A percentile compares a stretch with the other conserved stretches of the same genome.
phyloP scores from a whole-genome alignment of 129 eudicot species.

The Solidago caesia region DNA sequence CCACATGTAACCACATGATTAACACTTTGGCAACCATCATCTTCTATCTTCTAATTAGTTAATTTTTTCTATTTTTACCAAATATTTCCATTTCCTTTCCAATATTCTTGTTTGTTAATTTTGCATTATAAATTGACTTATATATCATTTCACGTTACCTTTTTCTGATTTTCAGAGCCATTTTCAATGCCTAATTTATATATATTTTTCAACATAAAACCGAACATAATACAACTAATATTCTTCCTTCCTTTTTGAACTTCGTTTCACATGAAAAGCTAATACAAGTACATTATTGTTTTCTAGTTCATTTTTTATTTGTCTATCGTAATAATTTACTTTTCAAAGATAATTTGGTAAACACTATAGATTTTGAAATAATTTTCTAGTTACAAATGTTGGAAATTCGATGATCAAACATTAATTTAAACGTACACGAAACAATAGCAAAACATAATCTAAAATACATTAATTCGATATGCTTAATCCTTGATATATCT shows the following conservation, averaged over 20 bases:
- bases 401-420: too few species aligned
- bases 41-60: conserved; percentile 16
- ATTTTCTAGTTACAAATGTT: too few species aligned
- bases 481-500: too few species aligned
- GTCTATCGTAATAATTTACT: neutral
- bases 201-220: neutral
- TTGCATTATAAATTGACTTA: conserved; percentile 16
- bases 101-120: conserved; percentile 13
- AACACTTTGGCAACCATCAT: conserved; percentile 44
- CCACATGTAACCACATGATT: conserved; percentile 64
- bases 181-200: neutral
- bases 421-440: too few species aligned
- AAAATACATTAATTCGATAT: too few species aligned
- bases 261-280: neutral
- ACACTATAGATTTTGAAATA: too few species aligned
- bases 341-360: neutral
- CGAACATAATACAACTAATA: neutral
- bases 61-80: conserved; percentile 17
- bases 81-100: conserved; percentile 5
- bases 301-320: neutral
- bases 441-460: too few species aligned
- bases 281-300: neutral
- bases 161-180: neutral
- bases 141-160: neutral
- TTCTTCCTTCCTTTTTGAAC: neutral